Conservation (phyloP, 768 basidiomycete species). For the Mycena albidolilacea region DNA sequence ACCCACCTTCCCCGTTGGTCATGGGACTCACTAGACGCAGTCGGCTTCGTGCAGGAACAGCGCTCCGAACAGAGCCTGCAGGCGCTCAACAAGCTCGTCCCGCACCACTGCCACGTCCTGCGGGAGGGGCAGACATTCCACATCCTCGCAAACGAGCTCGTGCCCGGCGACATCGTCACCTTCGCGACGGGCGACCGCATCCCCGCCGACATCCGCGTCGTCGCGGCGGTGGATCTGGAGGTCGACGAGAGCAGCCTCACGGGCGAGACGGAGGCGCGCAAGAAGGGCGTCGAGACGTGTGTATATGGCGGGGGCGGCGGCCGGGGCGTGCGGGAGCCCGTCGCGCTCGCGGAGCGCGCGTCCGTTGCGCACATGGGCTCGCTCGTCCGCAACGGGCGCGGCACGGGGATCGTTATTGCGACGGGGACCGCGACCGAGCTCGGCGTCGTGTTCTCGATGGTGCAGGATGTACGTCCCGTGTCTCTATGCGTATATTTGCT, state of each 20-base stretch:
- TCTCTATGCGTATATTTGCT: neutral
- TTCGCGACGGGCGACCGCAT: slow-evolving; percentile 94
- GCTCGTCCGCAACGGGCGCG: slow-evolving; percentile 89
- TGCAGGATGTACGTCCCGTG: slow-evolving; percentile 85
- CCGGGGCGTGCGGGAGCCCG: slow-evolving; percentile 49
- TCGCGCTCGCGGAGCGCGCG: slow-evolving; percentile 84
- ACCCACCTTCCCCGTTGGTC: neutral
- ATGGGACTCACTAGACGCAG: slow-evolving; percentile 53
- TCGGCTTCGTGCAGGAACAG: slow-evolving; percentile 96
- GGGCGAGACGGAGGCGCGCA: slow-evolving; percentile 89
- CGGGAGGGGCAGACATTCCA: slow-evolving; percentile 83
- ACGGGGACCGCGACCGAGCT: slow-evolving; percentile 92
- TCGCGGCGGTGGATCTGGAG: slow-evolving; percentile 88
- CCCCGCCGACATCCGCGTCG: slow-evolving; percentile 92
- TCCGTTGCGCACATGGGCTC: slow-evolving; percentile 98
- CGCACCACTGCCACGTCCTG: slow-evolving; percentile 94
- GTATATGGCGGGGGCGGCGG: slow-evolving; percentile 50
- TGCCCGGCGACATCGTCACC: slow-evolving; percentile 93
- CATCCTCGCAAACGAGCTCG: slow-evolving; percentile 96
- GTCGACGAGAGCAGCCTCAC: slow-evolving; percentile 97
- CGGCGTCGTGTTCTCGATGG: slow-evolving; percentile 97
- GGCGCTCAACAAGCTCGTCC: slow-evolving; percentile 96
- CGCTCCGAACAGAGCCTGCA: slow-evolving; percentile 95
- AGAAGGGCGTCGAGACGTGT: slow-evolving; percentile 75
- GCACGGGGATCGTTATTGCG: slow-evolving; percentile 89